Base-by-base conservation (phyloP, 2,329 filamentous ascomycete genomes). In the Atkinsonella hypoxylon region DNA sequence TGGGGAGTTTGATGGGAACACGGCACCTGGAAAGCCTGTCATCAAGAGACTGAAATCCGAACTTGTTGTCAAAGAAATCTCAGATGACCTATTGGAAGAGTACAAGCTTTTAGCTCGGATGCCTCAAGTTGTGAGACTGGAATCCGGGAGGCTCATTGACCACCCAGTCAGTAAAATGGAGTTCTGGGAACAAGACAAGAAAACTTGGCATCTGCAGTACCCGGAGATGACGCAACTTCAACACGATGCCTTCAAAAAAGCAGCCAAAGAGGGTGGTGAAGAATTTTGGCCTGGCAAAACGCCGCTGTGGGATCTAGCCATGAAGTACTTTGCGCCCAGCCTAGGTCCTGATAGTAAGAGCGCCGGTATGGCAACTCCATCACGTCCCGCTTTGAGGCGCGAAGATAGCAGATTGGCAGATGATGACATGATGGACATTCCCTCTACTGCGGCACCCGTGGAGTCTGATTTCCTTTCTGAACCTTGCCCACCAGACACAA, bases 171-270 rank as follows among this genome's bases (percentile, higher is more conserved):
- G 72, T 56, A 81, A 82, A 55, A 70, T 68, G 7, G 70, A 70
- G 1, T 84, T 77, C 58, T 84, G 81, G 81, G 72, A 75, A 45
- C 68, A 70, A 43, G 74, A 82, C 56, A 68, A 67, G 50, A 67
- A 61, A 18, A 81, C 77, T 1, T 81, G 79, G 72, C 81, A 84
- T 55, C 67, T 81, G 4, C 62, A 76, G 47, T 84, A 84, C 56
- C 81, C 81, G 0, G 76, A 80, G 54, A 82, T 84, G 78, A 81
- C 75, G 0, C 73, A 78, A 51, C 67, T 78, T 7, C 79, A 83
- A 54, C 74, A 75, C 51, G 71, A 75, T 34, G 75, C 73, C 2
- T 82, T 81, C 61, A 65, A 69, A 17, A 61, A 70, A n/a, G 77
- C 75, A 15, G 78, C 79, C 1, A 58, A 65, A 32, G 64, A 66